A percentile compares a stretch with the other conserved stretches of the same genome.
phyloP scores from a whole-genome alignment of 2,329 filamentous ascomycete genomes.

The Fusarium lateritium region DNA sequence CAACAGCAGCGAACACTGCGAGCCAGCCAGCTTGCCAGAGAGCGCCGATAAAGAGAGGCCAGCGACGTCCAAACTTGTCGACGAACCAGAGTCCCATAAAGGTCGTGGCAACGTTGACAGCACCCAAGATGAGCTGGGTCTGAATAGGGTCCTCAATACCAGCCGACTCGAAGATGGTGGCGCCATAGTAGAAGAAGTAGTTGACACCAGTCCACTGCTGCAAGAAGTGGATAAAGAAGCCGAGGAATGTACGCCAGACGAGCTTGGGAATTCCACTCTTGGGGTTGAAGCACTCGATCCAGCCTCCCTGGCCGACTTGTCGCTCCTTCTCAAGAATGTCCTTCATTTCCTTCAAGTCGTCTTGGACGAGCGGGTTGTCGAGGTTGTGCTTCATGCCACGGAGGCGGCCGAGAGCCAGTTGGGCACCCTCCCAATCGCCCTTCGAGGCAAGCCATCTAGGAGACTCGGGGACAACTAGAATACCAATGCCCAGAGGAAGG shows the following conservation, averaged over 20 bases:
- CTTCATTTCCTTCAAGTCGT: constrained; percentile 68
- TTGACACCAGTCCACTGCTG: constrained; percentile 77
- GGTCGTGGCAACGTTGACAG: constrained; percentile 78
- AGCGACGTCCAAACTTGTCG: constrained; percentile 77
- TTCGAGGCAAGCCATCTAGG: constrained; percentile 69
- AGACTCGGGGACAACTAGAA: constrained; percentile 69
- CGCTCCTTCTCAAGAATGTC: constrained; percentile 62
- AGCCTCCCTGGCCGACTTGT: constrained; percentile 62
- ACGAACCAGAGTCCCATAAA: constrained; percentile 78
- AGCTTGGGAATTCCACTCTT: constrained; percentile 68
- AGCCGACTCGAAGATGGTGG: constrained; percentile 76
- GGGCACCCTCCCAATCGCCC: constrained; percentile 63
- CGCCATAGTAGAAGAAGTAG: constrained; percentile 77
- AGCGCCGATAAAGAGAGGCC: constrained; percentile 75
- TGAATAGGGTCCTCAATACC: constrained; percentile 76
- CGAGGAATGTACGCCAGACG: constrained; percentile 75
- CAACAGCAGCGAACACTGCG: constrained; percentile 74
- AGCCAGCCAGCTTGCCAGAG: constrained; percentile 78
- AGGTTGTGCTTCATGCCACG: constrained; percentile 65
- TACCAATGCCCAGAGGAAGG: constrained; percentile 66
- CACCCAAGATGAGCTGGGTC: constrained; percentile 77
- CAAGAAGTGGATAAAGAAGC: constrained; percentile 73
- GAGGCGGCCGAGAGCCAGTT: constrained; percentile 66
- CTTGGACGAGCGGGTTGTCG: constrained; percentile 61
- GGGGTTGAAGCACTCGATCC: constrained; percentile 73